These are phyloP conservation scores for Huntiella decipiens DNA, from an alignment of 2,329 filamentous ascomycete genomes.

Conservation along the genomic window DNA sequence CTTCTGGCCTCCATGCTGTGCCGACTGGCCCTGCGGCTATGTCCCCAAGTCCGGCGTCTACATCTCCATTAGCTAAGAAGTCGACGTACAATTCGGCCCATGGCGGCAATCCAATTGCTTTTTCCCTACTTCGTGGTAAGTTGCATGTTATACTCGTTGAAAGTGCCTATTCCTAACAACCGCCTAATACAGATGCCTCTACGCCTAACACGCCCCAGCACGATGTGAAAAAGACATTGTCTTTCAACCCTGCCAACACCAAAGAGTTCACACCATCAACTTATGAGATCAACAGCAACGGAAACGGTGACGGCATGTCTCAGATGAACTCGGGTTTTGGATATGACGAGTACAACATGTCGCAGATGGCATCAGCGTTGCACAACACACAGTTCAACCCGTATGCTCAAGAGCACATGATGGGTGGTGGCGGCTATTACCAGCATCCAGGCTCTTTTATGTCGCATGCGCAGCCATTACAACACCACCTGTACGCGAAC, in stretches of 20 bases:
- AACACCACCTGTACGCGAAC: slow-evolving; percentile 87
- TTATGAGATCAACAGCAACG: slow-evolving; percentile 6
- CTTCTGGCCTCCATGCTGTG: slow-evolving; percentile 8
- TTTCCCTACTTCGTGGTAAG: slow-evolving; percentile 47
- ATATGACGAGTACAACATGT: slow-evolving; percentile 48
- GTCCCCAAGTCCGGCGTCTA: slow-evolving; percentile 8
- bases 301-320: slow-evolving; percentile 2
- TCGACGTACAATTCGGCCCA: slow-evolving; percentile 63
- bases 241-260: slow-evolving; percentile 38
- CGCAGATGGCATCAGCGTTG: slow-evolving; percentile 31
- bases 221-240: slow-evolving; percentile 14
- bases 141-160: not conserved
- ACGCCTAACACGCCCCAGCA: slow-evolving; percentile 11
- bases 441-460: slow-evolving; percentile 34
- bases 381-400: slow-evolving; percentile 43
- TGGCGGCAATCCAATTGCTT: slow-evolving; percentile 72
- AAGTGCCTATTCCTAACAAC: slow-evolving; percentile 4
- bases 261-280: slow-evolving; percentile 36
- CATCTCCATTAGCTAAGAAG: slow-evolving; percentile 32
- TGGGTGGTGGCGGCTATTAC: slow-evolving; percentile 46
- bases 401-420: slow-evolving; percentile 56
- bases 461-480: slow-evolving; percentile 43
- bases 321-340: slow-evolving; percentile 10
- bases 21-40: slow-evolving; percentile 5
- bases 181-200: slow-evolving; percentile 10